A percentile compares a stretch with the other conserved stretches of the same genome.
Evolutionary conservation across 495 filamentous ascomycete species (phyloP).

Genomic region (Hypoxylon perforatum): DNA sequence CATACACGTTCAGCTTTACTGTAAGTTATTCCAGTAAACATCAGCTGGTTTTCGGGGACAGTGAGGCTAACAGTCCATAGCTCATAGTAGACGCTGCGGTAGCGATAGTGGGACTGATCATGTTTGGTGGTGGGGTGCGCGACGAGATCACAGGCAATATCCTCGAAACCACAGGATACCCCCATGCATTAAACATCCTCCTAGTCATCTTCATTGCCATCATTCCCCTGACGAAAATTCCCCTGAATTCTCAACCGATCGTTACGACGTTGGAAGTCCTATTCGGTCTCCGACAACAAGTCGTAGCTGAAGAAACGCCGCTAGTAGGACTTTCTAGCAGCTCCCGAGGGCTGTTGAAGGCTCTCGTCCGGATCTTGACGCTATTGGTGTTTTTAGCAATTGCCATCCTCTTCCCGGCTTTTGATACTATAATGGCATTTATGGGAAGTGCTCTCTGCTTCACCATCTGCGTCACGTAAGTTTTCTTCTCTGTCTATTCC

Average conservation of each 20-base stretch:
- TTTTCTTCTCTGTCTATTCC: conserved; percentile 10
- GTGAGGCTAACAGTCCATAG: conserved; percentile 53
- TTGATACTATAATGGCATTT: conserved; percentile 94
- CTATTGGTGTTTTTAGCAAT: conserved; percentile 56
- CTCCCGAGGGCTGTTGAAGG: conserved; percentile 68
- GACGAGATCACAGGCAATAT: conserved; percentile 95
- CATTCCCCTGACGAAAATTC: conserved; percentile 94
- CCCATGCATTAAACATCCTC: conserved; percentile 74
- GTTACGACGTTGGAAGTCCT: conserved; percentile 85
- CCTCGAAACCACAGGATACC: conserved; percentile 77
- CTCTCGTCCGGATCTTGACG: conserved; percentile 67
- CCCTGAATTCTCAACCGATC: conserved; percentile 90
- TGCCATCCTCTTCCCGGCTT: conserved; percentile 84
- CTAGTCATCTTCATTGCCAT: conserved; percentile 89
- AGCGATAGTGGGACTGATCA: conserved; percentile 84
- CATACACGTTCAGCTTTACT: conserved; percentile 89
- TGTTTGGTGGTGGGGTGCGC: conserved; percentile 88
- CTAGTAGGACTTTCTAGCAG: conserved; percentile 66
- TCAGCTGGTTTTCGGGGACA: conserved; percentile 1
- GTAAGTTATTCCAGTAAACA: conserved; percentile 60
- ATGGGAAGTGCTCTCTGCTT: conserved; percentile 93
- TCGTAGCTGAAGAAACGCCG: conserved; percentile 55
- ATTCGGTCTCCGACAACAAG: conserved; percentile 72
- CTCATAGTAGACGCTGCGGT: conserved; percentile 82
- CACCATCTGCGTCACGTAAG: conserved; percentile 87